phyloP scores from a whole-genome alignment of 495 filamentous ascomycete species.

The Talaromyces proteolyticus region DNA sequence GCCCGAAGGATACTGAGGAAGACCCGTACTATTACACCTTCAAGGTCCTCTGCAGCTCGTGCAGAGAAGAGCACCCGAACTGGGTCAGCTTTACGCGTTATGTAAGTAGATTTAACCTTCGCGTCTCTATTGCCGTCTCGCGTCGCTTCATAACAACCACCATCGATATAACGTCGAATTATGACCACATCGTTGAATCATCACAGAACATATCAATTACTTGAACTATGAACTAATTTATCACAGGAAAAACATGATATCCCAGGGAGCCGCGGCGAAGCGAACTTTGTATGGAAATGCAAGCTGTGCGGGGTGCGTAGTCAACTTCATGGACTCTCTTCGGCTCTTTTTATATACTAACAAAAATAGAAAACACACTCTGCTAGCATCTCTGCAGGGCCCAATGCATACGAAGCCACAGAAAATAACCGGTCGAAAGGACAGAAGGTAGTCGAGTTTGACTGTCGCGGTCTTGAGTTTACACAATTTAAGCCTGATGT shows the following conservation, averaged over 20 bases:
- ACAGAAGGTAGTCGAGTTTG: conserved; percentile 78
- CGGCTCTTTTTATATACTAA: conserved; percentile 1
- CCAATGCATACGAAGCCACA: conserved; percentile 58
- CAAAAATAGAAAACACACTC: conserved; percentile 52
- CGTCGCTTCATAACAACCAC: too few relatives aligned
- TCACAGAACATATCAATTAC: neutral
- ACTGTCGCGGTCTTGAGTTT: conserved; percentile 93
- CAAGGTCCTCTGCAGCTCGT: conserved; percentile 93
- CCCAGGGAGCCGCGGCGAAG: conserved; percentile 86
- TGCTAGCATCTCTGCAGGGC: conserved; percentile 65
- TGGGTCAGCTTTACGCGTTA: conserved; percentile 81
- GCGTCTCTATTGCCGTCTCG: too few relatives aligned
- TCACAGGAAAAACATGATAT: conserved; percentile 76
- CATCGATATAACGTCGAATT: too few relatives aligned
- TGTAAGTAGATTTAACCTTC: too few relatives aligned
- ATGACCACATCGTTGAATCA: too few relatives aligned
- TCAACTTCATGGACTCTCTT: neutral
- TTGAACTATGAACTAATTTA: neutral
- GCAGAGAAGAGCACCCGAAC: conserved; percentile 85
- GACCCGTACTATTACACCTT: conserved; percentile 92
- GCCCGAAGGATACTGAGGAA: conserved; percentile 72
- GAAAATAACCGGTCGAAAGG: conserved; percentile 58
- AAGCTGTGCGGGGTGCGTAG: conserved; percentile 74
- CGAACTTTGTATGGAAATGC: conserved; percentile 68
- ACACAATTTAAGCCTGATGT: conserved; percentile 84